Base-by-base conservation (phyloP, 2,329 filamentous ascomycete genomes). In the Ilyonectria destructans region DNA sequence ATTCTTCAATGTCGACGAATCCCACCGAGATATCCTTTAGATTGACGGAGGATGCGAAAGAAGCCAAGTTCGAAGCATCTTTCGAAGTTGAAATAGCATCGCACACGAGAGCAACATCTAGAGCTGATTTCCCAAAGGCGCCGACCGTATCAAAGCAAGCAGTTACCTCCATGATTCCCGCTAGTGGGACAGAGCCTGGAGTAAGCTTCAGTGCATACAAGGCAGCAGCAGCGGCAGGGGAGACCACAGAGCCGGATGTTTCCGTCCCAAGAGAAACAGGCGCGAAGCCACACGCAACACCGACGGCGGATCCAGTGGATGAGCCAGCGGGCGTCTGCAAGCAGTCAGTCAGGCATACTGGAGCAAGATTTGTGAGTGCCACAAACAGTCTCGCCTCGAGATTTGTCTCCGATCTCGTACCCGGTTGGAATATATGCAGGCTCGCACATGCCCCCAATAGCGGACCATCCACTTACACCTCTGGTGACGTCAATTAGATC, bases 301-400 rank as follows among this genome's bases (percentile, higher is more conserved):
- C 62, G 7, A 65, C 46, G 35, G 62, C 62, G 37, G 57, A 61
- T 17, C 62, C 62, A 3, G 62, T 60, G n/a, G 62, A 65, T 23
- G 62, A 65, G 31, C 62, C 62, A 23, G 40, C 62, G 10, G 62
- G 62, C 13, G 43, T 54, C 62, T 65, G 3, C 12, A 48, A 19
- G 17, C 4, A 19, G 9, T 48, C 45, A 48, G 45, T 23, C 6
- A 48, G 6, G 17, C 45, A 10, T n/a, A 19, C 9, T 1, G 12
- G 2, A 17, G 2, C 5, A 48, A 10, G 12, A 23, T 19, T 7
- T 6, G 26, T 23, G 4, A n/a, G 21, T 48, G 13, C 45, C 21
- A 37, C 35, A 15, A 19, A 48, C 45, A 13, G 45, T 48, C 45
- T 48, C 45, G 45, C 45, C 45, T 48, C 45, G 12, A 48, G 45